Evolutionary conservation across 2,329 filamentous ascomycete species (phyloP), one percentile per base, ranked within the genome.

Genomic region (Phyllosticta ampelicida): DNA sequence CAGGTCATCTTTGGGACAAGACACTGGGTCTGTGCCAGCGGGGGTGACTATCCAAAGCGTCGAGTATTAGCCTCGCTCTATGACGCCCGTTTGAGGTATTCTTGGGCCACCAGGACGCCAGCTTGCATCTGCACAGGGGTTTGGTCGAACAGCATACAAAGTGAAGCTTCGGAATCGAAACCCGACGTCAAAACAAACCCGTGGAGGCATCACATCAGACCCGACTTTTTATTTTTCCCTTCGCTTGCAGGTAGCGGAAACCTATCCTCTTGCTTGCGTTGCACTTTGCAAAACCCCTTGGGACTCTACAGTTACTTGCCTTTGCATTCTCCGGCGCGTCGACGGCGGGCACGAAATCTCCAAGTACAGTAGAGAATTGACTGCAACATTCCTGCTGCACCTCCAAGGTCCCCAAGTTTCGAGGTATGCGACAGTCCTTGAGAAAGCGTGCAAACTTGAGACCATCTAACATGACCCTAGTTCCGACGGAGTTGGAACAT

Each of bases 21-120:
- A 44, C 29, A 18, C 29, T 48, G 19, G 19, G 55, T n/a, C 55
- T 51, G 55, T 58, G 55, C 55, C 53, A 53, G 48, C 53, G 51
- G 55, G 55, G 55, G 50, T 50, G 55, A 30, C 9, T 53, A 20
- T 53, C 55, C 51, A 58, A 48, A 51, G 28, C 49, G 30, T 36
- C 13, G 49, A 44, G 48, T 48, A 23, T 29, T 44, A 44, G 36
- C n/a, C 36, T 58, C 55, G 55, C 50, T 36, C 55, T 16, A 58
- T 58, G 55, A 53, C 50, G 55, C 55, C 53, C 55, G 55, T 53
- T 58, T 51, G 55, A 58, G 55, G 44, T 58, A 53, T 58, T 53
- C 18, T 53, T 58, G 51, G 55, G 50, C 29, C 36, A 44, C 36
- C 5, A 6, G 13, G 13, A 44, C 36, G 13, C 36, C 36, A 44